Conservation (phyloP, 768 basidiomycete species). For the Mycena metata region DNA sequence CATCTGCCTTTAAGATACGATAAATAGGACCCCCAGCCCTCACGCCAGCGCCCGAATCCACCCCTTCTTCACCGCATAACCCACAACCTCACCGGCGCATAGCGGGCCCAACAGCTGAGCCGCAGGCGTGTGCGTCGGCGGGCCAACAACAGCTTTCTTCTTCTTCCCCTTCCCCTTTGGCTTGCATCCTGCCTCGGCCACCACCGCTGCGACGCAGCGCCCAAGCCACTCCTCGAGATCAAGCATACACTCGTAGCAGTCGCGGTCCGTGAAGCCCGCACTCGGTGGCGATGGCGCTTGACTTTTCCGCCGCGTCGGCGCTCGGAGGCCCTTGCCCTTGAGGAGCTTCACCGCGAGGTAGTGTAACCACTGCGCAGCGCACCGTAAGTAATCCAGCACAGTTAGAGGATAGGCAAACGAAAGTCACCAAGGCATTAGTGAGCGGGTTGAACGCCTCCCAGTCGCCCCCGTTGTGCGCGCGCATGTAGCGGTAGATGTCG, state of each 20-base stretch:
- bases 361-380: slow-evolving; percentile 83
- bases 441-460: slow-evolving; percentile 88
- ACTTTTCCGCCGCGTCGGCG: slow-evolving; percentile 59
- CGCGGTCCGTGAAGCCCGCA: slow-evolving; percentile 69
- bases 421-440: slow-evolving; percentile 90
- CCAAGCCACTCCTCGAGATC: slow-evolving; percentile 75
- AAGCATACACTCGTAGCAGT: slow-evolving; percentile 77
- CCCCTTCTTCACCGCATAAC: slow-evolving; percentile 69
- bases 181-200: slow-evolving; percentile 41
- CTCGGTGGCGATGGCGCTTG: slow-evolving; percentile 43
- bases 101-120: slow-evolving; percentile 46
- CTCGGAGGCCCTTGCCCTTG: slow-evolving; percentile 74
- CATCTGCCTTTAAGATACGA: not conserved
- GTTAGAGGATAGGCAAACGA: not conserved
- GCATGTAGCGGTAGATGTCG: slow-evolving; percentile 94
- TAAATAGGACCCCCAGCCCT: not conserved
- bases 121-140: slow-evolving; percentile 37
- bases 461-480: slow-evolving; percentile 62
- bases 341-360: slow-evolving; percentile 85
- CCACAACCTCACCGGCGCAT: slow-evolving; percentile 74
- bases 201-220: slow-evolving; percentile 56
- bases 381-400: slow-evolving; percentile 8
- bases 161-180: slow-evolving; percentile 49
- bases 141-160: slow-evolving; percentile 42
- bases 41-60: slow-evolving; percentile 60